Percentiles rank a stretch among this genome's conserved stretches.
phyloP scores from a whole-genome alignment of 202 grass and related monocot genomes.

The Tripidium arundinaceum region DNA sequence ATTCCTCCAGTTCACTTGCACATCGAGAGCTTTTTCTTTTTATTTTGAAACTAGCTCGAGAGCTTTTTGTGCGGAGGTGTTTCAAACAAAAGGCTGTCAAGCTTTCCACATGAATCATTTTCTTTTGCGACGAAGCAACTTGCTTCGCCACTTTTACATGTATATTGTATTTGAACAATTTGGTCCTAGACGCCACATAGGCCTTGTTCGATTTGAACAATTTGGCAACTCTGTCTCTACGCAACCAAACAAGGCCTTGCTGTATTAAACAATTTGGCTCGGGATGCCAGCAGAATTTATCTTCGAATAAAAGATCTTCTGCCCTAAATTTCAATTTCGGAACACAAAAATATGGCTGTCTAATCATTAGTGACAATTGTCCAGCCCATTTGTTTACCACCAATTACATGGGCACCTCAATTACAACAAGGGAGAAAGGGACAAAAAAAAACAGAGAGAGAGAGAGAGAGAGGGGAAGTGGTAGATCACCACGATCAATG shows the following conservation, averaged over 20 bases:
- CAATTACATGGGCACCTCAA: slow-evolving; percentile 14
- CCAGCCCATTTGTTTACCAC: neutral
- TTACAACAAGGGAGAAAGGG: slow-evolving; percentile 16
- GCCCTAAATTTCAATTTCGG: neutral
- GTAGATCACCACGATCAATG: slow-evolving; percentile 15
- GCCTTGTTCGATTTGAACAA: too few relatives aligned
- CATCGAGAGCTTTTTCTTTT: neutral
- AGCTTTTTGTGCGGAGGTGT: neutral
- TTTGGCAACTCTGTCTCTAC: neutral
- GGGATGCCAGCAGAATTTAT: neutral
- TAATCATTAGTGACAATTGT: neutral
- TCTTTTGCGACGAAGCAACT: neutral
- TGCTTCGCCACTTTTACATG: neutral
- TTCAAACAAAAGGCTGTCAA: neutral
- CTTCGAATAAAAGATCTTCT: too few relatives aligned
- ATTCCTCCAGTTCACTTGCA: neutral
- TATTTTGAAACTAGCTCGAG: neutral
- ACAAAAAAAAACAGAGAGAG: neutral
- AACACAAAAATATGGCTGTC: neutral
- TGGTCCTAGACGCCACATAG: neutral
- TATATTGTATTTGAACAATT: neutral
- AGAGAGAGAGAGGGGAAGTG: neutral
- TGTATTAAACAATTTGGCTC: neutral
- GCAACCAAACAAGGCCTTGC: neutral
- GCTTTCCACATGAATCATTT: neutral